Percentiles rank a stretch among this genome's conserved stretches.
Evolutionary conservation across 768 basidiomycete genomes (phyloP).

Genomic region (Termitomyces sp.): DNA sequence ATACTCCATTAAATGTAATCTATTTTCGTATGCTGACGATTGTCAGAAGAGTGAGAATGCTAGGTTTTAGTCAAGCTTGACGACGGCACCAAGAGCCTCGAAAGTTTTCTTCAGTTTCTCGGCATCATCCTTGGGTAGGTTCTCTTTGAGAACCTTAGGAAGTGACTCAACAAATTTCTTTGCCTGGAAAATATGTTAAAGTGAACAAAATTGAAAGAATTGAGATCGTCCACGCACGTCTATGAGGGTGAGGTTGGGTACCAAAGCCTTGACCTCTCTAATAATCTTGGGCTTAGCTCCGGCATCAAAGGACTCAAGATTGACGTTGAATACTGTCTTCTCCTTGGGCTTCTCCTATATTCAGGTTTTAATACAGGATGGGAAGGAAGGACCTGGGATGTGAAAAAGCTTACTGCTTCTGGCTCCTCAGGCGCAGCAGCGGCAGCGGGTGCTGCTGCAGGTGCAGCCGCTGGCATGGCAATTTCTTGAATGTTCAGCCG

Average conservation of each 20-base stretch:
- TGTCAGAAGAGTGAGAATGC: constrained; percentile 12
- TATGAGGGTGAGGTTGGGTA: constrained; percentile 94
- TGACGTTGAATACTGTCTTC: constrained; percentile 96
- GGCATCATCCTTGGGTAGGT: constrained; percentile 92
- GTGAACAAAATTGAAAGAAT: constrained; percentile 1
- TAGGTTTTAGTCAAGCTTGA: constrained; percentile 67
- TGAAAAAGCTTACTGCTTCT: constrained; percentile 46
- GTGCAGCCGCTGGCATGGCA: constrained; percentile 78
- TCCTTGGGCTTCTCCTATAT: constrained; percentile 91
- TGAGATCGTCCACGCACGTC: constrained; percentile 58
- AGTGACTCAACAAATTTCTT: constrained; percentile 98
- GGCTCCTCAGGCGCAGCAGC: constrained; percentile 61
- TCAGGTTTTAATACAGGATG: background rate
- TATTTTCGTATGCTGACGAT: constrained; percentile 11
- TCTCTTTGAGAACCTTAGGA: constrained; percentile 92
- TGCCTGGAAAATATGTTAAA: constrained; percentile 50
- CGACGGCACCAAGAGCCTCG: constrained; percentile 81
- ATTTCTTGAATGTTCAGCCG: constrained; percentile 97
- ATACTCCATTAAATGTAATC: constrained; percentile 18
- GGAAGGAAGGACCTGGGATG: background rate
- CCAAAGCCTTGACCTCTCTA: constrained; percentile 92
- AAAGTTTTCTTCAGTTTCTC: constrained; percentile 94
- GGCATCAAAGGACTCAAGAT: constrained; percentile 91
- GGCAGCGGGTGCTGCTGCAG: constrained; percentile 45
- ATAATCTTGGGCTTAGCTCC: constrained; percentile 94